Base-by-base conservation (phyloP, 257 asterid species). In the Fraxinus pennsylvanica region DNA sequence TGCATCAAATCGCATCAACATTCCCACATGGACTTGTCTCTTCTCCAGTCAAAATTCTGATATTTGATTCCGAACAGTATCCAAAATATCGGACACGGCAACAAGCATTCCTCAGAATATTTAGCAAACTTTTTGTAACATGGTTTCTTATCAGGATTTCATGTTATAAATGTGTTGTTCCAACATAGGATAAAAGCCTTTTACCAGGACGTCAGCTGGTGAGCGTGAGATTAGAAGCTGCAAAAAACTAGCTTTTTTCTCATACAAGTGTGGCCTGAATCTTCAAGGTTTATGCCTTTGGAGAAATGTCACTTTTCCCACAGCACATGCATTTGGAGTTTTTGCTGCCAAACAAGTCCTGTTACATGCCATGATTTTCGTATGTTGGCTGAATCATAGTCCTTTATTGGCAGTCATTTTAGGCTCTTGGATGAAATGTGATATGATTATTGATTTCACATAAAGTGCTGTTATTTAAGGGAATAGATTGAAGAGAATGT, bases 131-230 rank as follows among this genome's bases (percentile, higher is more conserved):
- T 47, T 25, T 72, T 25, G 14, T 35, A 47, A 1, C 39, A 74
- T 74, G 57, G 30, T 59, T 47, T 74, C 21, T 52, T 52, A 52
- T 52, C 63, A 52, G 63, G 63, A 52, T 52, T 17, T 52, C 63
- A 52, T 52, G 63, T 52, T 17, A 3, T 19, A 14, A 14, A 19
- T 52, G 5, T 52, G 19, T 52, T 52, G 22, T 17, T 52, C 63
- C 63, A 52, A 52, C 63, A 52, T 19, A 52, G 63, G 63, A 52
- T 52, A 19, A 17, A 17, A 52, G 22, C 63, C 6, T 52, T 17
- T 52, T 52, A 15, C 22, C 63, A 19, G 63, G 63, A 52, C 22
- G 17, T 52, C 63, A 4, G 63, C n/a, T 52, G 63, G 25, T 21
- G 9, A 43, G 52, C 1, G 5, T 1, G 5, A 43, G 17, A 43